phyloP scores from a whole-genome alignment of 257 asterid genomes.

The Capsicum rhomboideum region DNA sequence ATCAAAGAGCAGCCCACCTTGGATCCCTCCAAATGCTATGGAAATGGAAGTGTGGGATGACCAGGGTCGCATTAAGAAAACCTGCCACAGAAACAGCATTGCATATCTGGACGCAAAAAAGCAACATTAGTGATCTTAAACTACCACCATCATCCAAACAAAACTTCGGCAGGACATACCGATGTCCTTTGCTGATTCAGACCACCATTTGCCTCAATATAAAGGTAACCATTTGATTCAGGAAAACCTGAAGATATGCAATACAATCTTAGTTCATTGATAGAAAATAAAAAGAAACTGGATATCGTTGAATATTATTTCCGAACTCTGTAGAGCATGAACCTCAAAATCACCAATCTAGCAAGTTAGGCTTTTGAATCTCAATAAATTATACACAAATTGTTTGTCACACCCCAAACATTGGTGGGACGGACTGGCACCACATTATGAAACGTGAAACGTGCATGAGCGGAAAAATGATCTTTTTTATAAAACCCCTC shows the following conservation, averaged over 20 bases:
- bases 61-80: slow-evolving; percentile 88
- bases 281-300: neutral
- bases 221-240: slow-evolving; percentile 48
- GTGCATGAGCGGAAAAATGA: neutral
- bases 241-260: slow-evolving; percentile 27
- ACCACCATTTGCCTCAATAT: slow-evolving; percentile 91
- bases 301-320: neutral
- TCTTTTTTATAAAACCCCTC: no score
- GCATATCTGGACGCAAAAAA: slow-evolving; percentile 73
- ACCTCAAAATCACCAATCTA: neutral
- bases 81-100: slow-evolving; percentile 99
- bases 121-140: neutral
- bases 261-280: neutral
- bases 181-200: slow-evolving; percentile 97
- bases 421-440: neutral
- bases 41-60: slow-evolving; percentile 87
- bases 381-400: neutral
- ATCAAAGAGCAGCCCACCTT: slow-evolving; percentile 40
- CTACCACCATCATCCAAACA: neutral
- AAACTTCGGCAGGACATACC: slow-evolving; percentile 28
- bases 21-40: slow-evolving; percentile 99
- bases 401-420: neutral
- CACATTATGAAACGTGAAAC: neutral
- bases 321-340: neutral
- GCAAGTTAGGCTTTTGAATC: neutral